Conservation (phyloP, 2,329 filamentous ascomycete species). For the Stemphylium vesicarium region DNA sequence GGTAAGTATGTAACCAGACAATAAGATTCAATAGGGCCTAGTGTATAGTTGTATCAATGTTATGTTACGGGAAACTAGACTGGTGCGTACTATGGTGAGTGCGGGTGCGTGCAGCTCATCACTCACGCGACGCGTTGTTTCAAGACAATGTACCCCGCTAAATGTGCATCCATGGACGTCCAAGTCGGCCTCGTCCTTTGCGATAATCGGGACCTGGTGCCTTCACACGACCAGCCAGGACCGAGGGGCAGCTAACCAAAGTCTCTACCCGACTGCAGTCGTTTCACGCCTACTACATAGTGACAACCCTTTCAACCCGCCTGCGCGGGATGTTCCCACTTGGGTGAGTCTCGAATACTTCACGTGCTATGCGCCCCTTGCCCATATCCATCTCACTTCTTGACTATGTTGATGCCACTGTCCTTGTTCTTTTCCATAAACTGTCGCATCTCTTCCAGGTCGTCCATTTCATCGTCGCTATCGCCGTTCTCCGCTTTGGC, state of each 20-base stretch:
- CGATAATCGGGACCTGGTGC: too few relatives aligned
- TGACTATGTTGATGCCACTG: slow-evolving; percentile 74
- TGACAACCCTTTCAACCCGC: too few relatives aligned
- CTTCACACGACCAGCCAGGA: too few relatives aligned
- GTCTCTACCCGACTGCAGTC: too few relatives aligned
- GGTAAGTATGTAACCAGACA: slow-evolving; percentile 1
- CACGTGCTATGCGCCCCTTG: not conserved
- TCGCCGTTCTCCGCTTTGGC: slow-evolving; percentile 17
- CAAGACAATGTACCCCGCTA: slow-evolving; percentile 6
- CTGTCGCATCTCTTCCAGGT: slow-evolving; percentile 49
- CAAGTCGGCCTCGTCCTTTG: not conserved
- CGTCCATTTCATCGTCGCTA: slow-evolving; percentile 45
- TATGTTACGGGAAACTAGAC: not conserved
- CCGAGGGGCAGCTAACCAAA: too few relatives aligned
- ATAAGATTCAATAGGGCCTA: slow-evolving; percentile 6
- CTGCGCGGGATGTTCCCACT: too few relatives aligned
- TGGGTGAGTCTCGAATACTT: not conserved
- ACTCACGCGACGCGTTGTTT: slow-evolving; percentile 21
- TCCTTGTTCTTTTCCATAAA: slow-evolving; percentile 52
- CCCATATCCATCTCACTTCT: slow-evolving; percentile 52
- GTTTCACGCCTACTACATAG: too few relatives aligned
- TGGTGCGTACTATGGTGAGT: slow-evolving; percentile 1
- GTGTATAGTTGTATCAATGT: slow-evolving; percentile 3
- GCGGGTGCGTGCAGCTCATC: slow-evolving; percentile 17
- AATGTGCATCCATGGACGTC: not conserved